phyloP scores from a whole-genome alignment of 2,329 filamentous ascomycete genomes.

The Cladosporium sp. region DNA sequence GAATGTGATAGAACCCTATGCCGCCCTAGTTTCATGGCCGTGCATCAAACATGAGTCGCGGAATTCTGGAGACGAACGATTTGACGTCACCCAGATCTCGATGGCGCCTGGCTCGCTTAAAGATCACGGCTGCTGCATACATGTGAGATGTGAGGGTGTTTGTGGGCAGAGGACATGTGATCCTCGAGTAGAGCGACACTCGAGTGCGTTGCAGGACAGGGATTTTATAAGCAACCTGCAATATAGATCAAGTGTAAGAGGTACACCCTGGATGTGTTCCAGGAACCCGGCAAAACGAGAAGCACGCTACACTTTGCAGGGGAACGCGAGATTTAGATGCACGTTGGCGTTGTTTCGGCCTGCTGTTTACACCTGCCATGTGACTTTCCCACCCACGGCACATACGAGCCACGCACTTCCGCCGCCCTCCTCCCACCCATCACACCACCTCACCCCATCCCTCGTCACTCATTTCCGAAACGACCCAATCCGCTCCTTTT shows the following conservation, averaged over 20 bases:
- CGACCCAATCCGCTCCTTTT: not conserved
- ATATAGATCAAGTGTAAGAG: too few species aligned
- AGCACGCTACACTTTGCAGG: not conserved
- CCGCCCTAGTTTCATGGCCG: not conserved
- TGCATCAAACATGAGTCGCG: constrained; percentile 5
- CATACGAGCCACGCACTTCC: not conserved
- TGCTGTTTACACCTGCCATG: constrained; percentile 6
- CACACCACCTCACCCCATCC: not conserved
- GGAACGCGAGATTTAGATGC: not conserved
- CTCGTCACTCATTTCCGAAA: not conserved
- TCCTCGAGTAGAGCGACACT: too few species aligned
- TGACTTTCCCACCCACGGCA: not conserved
- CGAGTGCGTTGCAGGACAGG: too few species aligned
- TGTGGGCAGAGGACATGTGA: too few species aligned
- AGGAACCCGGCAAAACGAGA: not conserved
- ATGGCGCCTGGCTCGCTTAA: too few species aligned
- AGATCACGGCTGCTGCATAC: too few species aligned
- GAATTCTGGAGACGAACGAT: not conserved
- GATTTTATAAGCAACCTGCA: too few species aligned
- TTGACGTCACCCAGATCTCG: constrained; percentile 1
- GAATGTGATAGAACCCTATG: not conserved
- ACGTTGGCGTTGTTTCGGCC: not conserved
- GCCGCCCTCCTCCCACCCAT: not conserved
- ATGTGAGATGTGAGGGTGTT: too few species aligned
- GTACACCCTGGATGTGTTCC: too few species aligned